Base-by-base conservation (phyloP, 2,329 filamentous ascomycete genomes). In the Botrytis aclada region DNA sequence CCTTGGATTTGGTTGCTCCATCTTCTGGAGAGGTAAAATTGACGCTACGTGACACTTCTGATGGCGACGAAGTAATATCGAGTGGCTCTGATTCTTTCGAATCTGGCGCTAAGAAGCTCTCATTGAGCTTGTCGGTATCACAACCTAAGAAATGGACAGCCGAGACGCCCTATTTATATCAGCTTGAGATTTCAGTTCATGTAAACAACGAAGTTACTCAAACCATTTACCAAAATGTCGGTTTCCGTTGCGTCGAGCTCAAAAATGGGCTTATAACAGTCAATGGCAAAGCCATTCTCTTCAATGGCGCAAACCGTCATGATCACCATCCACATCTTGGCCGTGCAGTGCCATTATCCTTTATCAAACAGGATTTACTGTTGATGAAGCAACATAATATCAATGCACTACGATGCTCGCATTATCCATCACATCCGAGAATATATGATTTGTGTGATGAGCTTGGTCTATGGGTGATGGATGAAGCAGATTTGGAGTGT, bases 361-460 rank as follows among this genome's bases (percentile, higher is more conserved):
- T 87, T 72, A 86, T 92, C 78, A 86, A 86, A 75, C 81, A 84
- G 22, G 91, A 93, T 75, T 83, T 93, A 1, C 77, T 90, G 3
- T 82, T 89, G 5, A 93, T 93, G 90, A 93, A 93, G 80, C 83
- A 82, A 10, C 86, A 92, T 83, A 93, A 93, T 77, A 86, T 93
- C 81, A 93, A 93, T 75, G 88, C 91, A 0, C 84, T 93, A 8
- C 88, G 91, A 0, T 90, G 88, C 69, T 90, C 87, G 1, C 91
- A 93, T 78, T 90, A 93, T 74, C 88, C 90, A 0, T 89, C 88
- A n/a, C 86, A 91, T 75, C 86, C 87, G 1, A 82, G 84, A 4
- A 78, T 92, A 2, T 87, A 89, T 45, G 87, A 89, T 69, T 81
- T 92, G 1, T 87, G 87, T 9, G 89, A 92, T 75, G 88, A 91